Base-by-base conservation (phyloP, 2,329 filamentous ascomycete genomes). In the Sporothrix brunneoviolacea region DNA sequence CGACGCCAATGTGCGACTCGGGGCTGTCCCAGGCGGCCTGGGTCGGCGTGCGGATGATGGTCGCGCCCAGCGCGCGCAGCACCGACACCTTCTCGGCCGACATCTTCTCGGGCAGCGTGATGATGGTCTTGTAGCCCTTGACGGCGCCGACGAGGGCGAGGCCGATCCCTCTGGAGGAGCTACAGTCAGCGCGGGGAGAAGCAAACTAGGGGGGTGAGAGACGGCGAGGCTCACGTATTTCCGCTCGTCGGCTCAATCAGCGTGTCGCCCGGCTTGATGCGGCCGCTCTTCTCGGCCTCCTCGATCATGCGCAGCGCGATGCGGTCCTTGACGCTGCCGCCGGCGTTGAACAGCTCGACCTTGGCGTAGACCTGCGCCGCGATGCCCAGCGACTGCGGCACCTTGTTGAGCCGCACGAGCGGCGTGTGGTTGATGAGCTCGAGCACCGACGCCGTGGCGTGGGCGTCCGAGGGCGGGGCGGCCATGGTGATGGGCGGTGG, bases 61-160 rank as follows among this genome's bases (percentile, higher is more conserved):
- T 96, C 37, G 93, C 93, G 57, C 91, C 91, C 47, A 98, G 79
- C 27, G 93, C 91, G 61, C 90, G 87, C 55, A 98, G 78, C 24
- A 98, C 93, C 2, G 91, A 86, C 35, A 98, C 93, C 71, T 98
- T 98, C 71, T 98, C 93, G 42, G 90, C 87, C 1, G 90, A 96
- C 93, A 98, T 98, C 77, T 98, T 98, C 73, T 98, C 93, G 46
- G 93, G 93, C 40, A 98, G 81, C 10, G 93, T 98, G 68, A 98
- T 98, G 70, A 98, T 97, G 36, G 91, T 94, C 70, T 91, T 91
- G 77, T 97, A 98, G 58, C 91, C 91, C 74, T 96, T 97, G 63
- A 98, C 87, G 15, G 93, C 93, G 52, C 82, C 91, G 16, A 97
- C 91, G 30, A 98, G 82, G 24, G 93, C 93, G 36, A 98, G 77